Base-by-base conservation (phyloP, 1,284 basidiomycete species). In the Xerocomus amazonicus region DNA sequence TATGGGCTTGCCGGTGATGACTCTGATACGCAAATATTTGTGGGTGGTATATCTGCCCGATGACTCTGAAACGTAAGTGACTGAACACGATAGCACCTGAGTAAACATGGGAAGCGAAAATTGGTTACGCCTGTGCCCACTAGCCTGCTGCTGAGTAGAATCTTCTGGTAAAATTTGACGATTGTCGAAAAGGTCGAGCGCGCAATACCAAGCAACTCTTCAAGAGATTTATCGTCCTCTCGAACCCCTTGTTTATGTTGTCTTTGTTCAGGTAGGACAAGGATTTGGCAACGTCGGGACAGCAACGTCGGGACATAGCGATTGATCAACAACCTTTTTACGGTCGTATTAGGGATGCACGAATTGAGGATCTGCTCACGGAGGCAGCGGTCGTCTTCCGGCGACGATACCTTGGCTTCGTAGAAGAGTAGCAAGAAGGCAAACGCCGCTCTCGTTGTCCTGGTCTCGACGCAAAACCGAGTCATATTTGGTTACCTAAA, bases 391-490 rank as follows among this genome's bases (percentile, higher is more conserved):
- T 9, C 12, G 10, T 48, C 38, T 10, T 31, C 31, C 35, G 45
- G 12, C 12, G 2, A 35, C 31, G 3, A 8, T 3, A n/a, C 29
- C 9, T 37, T 9, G 17, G 50, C 42, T 1, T 29, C 28, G 6
- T 64, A 53, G 38, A 61, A 61, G 29, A 61, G 45, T 10, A 55
- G 26, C 8, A 61, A 23, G 23, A 50, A 55, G 16, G 43, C 40
- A 9, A 60, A 63, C 6, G 59, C 53, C 1, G 40, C 47, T 43
- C 50, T 56, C 6, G 53, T 52, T 2, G 62, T 54, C 19, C 19
- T 23, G 19, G 19, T 38, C 55, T 41, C 46, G 37, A 9, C 2
- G 35, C 4, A 4, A 23, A 23, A 23, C 19, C 19, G 19, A 23
- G 19, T 23, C 50, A 65, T 52, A 12, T 28, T 0, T 0, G 55